A percentile compares a stretch with the other conserved stretches of the same genome.
Conservation (phyloP, 2,329 filamentous ascomycete genomes). For the Dothistroma pini region DNA sequence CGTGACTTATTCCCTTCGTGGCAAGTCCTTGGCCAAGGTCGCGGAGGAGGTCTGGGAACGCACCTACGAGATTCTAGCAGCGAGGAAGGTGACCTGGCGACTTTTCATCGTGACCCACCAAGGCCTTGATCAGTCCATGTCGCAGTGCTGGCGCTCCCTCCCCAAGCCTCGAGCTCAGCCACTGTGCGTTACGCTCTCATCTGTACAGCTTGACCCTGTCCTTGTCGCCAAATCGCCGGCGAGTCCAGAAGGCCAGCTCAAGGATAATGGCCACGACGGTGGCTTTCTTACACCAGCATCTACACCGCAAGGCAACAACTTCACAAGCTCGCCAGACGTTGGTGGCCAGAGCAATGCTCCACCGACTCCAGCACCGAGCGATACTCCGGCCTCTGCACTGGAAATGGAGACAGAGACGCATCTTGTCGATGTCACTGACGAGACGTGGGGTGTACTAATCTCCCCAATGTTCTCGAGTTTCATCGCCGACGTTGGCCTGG, state of each 20-base stretch:
- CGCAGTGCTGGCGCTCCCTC: conserved; percentile 26
- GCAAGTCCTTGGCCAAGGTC: conserved; percentile 61
- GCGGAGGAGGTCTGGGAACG: conserved; percentile 74
- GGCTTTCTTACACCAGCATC: conserved; percentile 60
- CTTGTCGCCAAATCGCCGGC: conserved; percentile 22
- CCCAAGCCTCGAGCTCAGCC: conserved; percentile 38
- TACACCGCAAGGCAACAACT: conserved; percentile 49
- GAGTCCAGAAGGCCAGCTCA: conserved; percentile 2
- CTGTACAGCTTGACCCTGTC: conserved; percentile 19
- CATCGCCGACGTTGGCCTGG: conserved; percentile 38
- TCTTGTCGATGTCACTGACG: conserved; percentile 68
- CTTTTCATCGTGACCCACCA: conserved; percentile 58
- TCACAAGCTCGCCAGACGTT: conserved; percentile 32
- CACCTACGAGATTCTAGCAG: conserved; percentile 65
- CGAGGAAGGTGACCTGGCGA: conserved; percentile 71
- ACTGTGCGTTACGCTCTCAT: conserved; percentile 31
- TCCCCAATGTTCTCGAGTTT: conserved; percentile 36
- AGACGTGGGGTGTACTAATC: conserved; percentile 70
- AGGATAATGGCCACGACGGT: conserved; percentile 25
- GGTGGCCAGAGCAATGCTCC: conserved; percentile 24
- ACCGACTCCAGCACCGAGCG: conserved; percentile 49
- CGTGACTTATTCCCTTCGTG: conserved; percentile 66
- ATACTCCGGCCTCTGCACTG: conserved; percentile 45
- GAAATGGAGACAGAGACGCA: conserved; percentile 59
- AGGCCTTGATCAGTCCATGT: conserved; percentile 14